Evolutionary conservation across 2,329 filamentous ascomycete species (phyloP).

Genomic region (Calonectria henricotiae): DNA sequence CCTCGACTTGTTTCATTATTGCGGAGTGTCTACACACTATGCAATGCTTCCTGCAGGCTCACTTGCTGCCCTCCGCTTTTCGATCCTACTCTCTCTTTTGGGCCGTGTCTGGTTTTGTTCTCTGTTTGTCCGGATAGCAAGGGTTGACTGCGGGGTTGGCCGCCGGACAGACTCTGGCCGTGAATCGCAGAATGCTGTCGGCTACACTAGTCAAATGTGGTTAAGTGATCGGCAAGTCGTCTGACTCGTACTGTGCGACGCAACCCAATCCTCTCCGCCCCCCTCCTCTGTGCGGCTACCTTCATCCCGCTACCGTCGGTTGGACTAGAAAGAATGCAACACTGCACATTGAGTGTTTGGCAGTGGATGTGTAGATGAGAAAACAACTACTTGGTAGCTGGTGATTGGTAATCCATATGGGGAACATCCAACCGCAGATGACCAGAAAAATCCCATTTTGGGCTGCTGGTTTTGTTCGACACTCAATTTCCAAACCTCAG

Average conservation of each 20-base stretch:
- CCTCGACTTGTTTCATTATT: neutral
- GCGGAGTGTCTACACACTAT: neutral
- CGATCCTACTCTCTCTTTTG: neutral
- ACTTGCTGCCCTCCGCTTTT: neutral
- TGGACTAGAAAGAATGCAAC: neutral
- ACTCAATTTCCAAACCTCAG: neutral
- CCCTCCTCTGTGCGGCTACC: neutral
- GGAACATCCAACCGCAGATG: neutral
- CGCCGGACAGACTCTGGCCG: neutral
- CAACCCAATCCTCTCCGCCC: neutral
- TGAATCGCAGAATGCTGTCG: neutral
- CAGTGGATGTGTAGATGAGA: neutral
- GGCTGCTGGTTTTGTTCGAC: neutral
- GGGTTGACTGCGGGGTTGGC: neutral
- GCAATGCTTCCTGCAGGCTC: neutral
- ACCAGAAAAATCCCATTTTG: neutral
- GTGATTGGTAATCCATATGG: neutral
- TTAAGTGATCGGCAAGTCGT: conserved; percentile 12
- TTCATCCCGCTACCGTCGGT: neutral
- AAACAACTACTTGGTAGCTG: neutral
- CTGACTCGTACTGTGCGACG: neutral
- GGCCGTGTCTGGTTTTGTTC: neutral
- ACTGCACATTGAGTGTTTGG: neutral
- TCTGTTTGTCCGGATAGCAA: neutral
- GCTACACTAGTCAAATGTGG: conserved; percentile 15